These are phyloP conservation scores for Cercospora sp. DNA, from an alignment of 2,329 filamentous ascomycete species.

Conservation along the genomic window DNA sequence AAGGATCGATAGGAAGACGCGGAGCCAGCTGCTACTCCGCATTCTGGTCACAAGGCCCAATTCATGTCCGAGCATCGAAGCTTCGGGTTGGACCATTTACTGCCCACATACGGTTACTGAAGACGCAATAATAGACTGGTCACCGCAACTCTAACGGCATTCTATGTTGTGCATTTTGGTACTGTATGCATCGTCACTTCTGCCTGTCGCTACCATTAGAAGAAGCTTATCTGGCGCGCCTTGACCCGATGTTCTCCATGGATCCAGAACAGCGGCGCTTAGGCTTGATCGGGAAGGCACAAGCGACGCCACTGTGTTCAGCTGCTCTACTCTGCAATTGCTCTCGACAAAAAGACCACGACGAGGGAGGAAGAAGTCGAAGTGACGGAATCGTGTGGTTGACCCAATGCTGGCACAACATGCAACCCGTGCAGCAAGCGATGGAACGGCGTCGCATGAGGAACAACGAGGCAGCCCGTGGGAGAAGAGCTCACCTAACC, in stretches of 20 bases:
- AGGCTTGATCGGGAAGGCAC: slow-evolving; percentile 7
- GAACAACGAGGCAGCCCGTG: background rate
- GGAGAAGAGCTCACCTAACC: slow-evolving; percentile 1
- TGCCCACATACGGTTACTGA: background rate
- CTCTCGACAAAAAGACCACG: background rate
- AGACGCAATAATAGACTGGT: background rate
- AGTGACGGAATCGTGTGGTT: background rate
- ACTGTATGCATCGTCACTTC: background rate
- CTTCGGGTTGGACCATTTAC: background rate
- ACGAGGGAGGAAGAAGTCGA: background rate
- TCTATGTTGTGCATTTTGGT: background rate
- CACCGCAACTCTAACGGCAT: background rate
- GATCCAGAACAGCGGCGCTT: background rate
- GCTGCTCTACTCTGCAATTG: background rate
- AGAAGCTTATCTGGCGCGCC: slow-evolving; percentile 4
- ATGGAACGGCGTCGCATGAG: background rate
- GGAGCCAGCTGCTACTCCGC: background rate
- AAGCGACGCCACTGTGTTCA: slow-evolving; percentile 1
- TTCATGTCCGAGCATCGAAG: background rate
- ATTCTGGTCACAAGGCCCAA: background rate
- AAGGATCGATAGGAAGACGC: background rate
- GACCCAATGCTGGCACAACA: background rate
- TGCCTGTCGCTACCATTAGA: background rate
- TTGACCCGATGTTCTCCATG: background rate
- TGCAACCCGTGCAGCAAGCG: background rate